Base-by-base conservation (phyloP, 129 eudicot genomes). In the sunflower (Helianthus annuus) region DNA sequence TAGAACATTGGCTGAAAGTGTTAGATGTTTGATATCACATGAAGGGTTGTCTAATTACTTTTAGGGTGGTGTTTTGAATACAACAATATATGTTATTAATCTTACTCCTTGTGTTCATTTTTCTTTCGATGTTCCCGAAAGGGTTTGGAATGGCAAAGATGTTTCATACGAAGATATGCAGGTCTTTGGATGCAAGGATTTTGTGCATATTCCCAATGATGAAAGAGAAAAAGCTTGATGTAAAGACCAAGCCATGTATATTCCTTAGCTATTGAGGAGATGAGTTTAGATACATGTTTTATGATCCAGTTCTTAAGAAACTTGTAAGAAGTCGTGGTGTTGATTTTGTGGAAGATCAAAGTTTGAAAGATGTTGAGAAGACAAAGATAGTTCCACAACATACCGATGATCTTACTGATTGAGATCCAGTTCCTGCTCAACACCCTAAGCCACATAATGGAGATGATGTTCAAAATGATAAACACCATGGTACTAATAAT, bases 31-130 rank as follows among this genome's bases (percentile, higher is more conserved):
- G 27, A 32, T 55, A 1, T 55, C 27, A 15, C 45, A 32, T 61
- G 66, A 5, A 24, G 45, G 66, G 11, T 61, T 1, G n/a, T 13
- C 66, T 24, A 9, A 12, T 10, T 61, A 42, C 4, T 61, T 61
- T n/a, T 27, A 12, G 66, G 42, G 15, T 2, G 39, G 32, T 12
- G 17, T 22, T 32, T 62, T 36, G 17, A 62, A 32, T 62, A 62
- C 51, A n/a, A 10, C 32, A 27, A n/a, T 42, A 64, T 51, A 64
- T 38, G 49, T 64, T 38, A 38, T 64, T 38, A 64, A 38, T 64
- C 49, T 14, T 6, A 64, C 49, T 4, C 49, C 51, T 64, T 64
- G 51, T 62, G 68, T 62, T 12, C 68, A 5, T 24, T 39, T 10
- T 62, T 10, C 16, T 34, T 62, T 62, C 32, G 17, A 34, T 62